Conservation (phyloP, 441 rosid genomes). For the Arabidopsis lyrata region DNA sequence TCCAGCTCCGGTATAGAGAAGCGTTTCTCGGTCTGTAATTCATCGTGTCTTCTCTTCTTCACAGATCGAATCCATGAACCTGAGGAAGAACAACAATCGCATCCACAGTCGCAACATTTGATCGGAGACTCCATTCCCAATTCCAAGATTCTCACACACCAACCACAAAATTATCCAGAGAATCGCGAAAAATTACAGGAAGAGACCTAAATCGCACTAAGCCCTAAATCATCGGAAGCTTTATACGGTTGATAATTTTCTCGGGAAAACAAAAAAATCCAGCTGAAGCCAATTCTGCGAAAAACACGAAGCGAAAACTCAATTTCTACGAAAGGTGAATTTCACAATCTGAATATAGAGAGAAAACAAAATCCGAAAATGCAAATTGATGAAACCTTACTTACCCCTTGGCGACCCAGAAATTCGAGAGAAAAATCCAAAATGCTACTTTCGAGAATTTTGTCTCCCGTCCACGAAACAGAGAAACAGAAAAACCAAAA, state of each 20-base stretch:
- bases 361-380: background rate
- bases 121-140: constrained; percentile 46
- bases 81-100: constrained; percentile 59
- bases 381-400: constrained; percentile 16
- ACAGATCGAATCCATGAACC: constrained; percentile 69
- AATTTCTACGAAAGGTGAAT: constrained; percentile 3
- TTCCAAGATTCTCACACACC: constrained; percentile 47
- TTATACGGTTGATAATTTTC: background rate
- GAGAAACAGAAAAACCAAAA: background rate
- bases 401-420: constrained; percentile 27
- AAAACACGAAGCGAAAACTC: background rate
- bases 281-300: constrained; percentile 37
- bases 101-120: constrained; percentile 70
- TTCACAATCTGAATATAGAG: constrained; percentile 11
- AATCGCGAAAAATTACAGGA: background rate
- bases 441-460: background rate
- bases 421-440: background rate
- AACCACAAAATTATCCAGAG: background rate
- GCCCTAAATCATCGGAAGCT: constrained; percentile 10
- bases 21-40: constrained; percentile 53
- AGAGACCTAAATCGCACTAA: constrained; percentile 23
- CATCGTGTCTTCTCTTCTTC: constrained; percentile 74
- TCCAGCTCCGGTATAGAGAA: constrained; percentile 69
- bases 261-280: background rate
- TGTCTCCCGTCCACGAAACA: constrained; percentile 11